These are phyloP conservation scores for Aspergillus japonicus DNA, from an alignment of 2,329 filamentous ascomycete genomes.

Conservation along the genomic window DNA sequence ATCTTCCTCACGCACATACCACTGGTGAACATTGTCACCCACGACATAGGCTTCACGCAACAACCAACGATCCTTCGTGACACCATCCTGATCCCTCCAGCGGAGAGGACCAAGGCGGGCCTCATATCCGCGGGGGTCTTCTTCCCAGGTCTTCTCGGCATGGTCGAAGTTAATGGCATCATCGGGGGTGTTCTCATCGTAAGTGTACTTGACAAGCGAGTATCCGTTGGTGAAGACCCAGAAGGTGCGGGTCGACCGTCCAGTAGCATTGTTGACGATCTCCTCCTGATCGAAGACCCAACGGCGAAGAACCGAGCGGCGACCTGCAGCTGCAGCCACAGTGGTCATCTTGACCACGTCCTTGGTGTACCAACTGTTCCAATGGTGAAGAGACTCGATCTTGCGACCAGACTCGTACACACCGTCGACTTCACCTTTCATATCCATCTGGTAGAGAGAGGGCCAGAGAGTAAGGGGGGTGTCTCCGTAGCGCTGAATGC, in stretches of 20 bases:
- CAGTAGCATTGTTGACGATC: constrained; percentile 35
- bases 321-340: constrained; percentile 41
- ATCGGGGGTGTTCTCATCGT: constrained; percentile 35
- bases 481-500: constrained; percentile 42
- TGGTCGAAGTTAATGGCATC: constrained; percentile 45
- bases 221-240: constrained; percentile 48
- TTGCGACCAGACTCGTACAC: constrained; percentile 45
- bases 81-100: constrained; percentile 38
- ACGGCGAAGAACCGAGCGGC: constrained; percentile 43
- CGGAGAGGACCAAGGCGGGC: constrained; percentile 41
- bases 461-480: constrained; percentile 43
- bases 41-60: constrained; percentile 40
- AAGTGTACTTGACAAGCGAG: constrained; percentile 44
- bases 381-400: constrained; percentile 47
- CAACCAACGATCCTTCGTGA: constrained; percentile 44
- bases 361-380: constrained; percentile 46
- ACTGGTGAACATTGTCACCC: constrained; percentile 45
- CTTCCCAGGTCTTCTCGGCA: constrained; percentile 46
- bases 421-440: constrained; percentile 43
- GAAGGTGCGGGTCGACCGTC: constrained; percentile 38
- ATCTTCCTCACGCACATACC: constrained; percentile 42
- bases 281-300: constrained; percentile 46
- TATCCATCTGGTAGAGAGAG: constrained; percentile 47
- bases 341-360: constrained; percentile 47
- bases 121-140: constrained; percentile 43